Percentiles rank a stretch among this genome's conserved stretches.
These are phyloP conservation scores for Leccinum olivaceopallidum DNA, from an alignment of 768 basidiomycete genomes.

Conservation along the genomic window DNA sequence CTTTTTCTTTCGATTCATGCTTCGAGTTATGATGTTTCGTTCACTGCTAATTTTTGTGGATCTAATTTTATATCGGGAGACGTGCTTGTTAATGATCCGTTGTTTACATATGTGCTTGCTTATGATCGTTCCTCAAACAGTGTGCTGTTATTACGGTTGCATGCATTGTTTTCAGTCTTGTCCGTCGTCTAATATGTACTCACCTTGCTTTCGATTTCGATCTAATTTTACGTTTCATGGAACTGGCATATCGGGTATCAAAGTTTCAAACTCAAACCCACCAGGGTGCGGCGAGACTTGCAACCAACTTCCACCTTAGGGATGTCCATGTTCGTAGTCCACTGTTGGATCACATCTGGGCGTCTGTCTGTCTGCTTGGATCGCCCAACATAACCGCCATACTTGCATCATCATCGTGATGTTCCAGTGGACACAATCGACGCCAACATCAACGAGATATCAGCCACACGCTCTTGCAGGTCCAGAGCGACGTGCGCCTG, in stretches of 20 bases:
- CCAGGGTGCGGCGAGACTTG: no score
- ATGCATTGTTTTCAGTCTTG: neutral
- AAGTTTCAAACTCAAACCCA: no score
- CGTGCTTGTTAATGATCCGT: neutral
- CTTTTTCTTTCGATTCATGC: constrained; percentile 1
- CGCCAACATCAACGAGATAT: neutral
- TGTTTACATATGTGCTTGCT: neutral
- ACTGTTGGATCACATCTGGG: no score
- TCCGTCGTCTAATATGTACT: neutral
- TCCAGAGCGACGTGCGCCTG: neutral
- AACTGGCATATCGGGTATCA: no score
- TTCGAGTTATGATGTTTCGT: constrained; percentile 2
- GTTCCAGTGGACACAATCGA: neutral
- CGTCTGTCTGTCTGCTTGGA: neutral
- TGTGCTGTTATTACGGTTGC: neutral
- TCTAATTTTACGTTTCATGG: neutral
- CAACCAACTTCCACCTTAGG: no score
- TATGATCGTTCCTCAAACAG: neutral
- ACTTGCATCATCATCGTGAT: constrained; percentile 5
- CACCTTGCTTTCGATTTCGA: neutral
- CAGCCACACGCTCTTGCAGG: neutral
- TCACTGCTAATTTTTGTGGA: neutral
- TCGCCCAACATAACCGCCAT: neutral
- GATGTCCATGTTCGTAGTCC: no score
- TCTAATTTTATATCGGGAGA: neutral